Evolutionary conservation across 768 basidiomycete genomes (phyloP).

Genomic region (Ephemerocybe angulata): DNA sequence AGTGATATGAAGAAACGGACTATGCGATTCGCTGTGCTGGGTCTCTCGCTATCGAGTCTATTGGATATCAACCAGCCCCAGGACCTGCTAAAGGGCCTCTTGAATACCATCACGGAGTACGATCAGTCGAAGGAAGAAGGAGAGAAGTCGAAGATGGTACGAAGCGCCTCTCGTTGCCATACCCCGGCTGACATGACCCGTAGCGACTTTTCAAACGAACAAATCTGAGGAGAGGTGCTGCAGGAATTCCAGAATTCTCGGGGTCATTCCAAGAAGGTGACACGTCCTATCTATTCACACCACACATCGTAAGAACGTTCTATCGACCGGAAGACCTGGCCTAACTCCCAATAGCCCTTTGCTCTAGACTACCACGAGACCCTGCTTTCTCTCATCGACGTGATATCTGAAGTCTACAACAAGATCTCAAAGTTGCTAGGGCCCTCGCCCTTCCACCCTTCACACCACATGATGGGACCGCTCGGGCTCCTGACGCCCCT

Average conservation of each 20-base stretch:
- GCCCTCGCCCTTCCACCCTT: conserved; percentile 69
- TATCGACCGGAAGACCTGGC: background rate
- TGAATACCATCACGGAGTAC: conserved; percentile 70
- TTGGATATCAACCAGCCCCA: conserved; percentile 78
- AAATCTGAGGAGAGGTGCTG: conserved; percentile 48
- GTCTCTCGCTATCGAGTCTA: conserved; percentile 79
- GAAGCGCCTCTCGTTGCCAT: background rate
- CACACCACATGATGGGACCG: conserved; percentile 72
- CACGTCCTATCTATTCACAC: conserved; percentile 65
- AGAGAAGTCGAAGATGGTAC: conserved; percentile 72
- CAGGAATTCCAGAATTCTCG: conserved; percentile 57
- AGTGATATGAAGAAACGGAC: conserved; percentile 77
- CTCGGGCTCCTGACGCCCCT: conserved; percentile 72
- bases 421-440: conserved; percentile 82
- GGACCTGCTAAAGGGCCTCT: conserved; percentile 74
- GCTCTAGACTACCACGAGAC: conserved; percentile 86
- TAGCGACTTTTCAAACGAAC: conserved; percentile 63
- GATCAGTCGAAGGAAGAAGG: conserved; percentile 74
- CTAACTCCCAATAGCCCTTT: conserved; percentile 61
- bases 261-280: conserved; percentile 62
- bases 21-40: conserved; percentile 77
- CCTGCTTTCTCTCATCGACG: conserved; percentile 82
- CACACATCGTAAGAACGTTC: conserved; percentile 61
- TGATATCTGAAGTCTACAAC: conserved; percentile 85
- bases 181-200: conserved; percentile 8